Percentiles rank a stretch among this genome's conserved stretches.
Evolutionary conservation across 345 rosid genomes (phyloP).

Genomic region (Heritiera fomes): DNA sequence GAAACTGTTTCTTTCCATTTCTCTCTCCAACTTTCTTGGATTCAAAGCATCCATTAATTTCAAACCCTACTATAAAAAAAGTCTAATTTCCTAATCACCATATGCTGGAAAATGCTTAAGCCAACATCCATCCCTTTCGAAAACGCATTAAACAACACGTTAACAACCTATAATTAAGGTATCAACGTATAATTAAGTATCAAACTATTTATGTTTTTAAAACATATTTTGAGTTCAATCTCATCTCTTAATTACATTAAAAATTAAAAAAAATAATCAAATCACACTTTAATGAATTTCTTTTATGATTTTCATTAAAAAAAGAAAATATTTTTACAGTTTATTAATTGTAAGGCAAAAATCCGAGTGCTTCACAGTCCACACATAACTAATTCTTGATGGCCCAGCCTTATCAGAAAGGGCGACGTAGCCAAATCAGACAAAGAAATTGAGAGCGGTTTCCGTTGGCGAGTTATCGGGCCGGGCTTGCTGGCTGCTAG

Average conservation of each 20-base stretch:
- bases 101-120: neutral
- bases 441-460: conserved; percentile 14
- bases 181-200: too few species aligned
- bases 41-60: neutral
- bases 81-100: conserved; percentile 13
- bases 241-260: too few species aligned
- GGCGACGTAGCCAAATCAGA: conserved; percentile 31
- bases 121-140: neutral
- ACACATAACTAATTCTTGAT: neutral
- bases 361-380: conserved; percentile 24
- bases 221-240: too few species aligned
- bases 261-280: too few species aligned
- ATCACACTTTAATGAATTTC: too few species aligned
- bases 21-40: conserved; percentile 30
- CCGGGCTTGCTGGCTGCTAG: conserved; percentile 8
- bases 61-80: neutral
- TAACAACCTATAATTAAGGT: neutral
- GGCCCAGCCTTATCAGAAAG: conserved; percentile 10
- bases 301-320: neutral
- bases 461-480: conserved; percentile 15
- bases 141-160: neutral
- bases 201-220: too few species aligned
- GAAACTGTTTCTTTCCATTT: neutral
- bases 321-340: neutral
- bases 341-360: neutral